Evolutionary conservation across 768 basidiomycete species (phyloP).

Genomic region (Boletus rubescentipes): DNA sequence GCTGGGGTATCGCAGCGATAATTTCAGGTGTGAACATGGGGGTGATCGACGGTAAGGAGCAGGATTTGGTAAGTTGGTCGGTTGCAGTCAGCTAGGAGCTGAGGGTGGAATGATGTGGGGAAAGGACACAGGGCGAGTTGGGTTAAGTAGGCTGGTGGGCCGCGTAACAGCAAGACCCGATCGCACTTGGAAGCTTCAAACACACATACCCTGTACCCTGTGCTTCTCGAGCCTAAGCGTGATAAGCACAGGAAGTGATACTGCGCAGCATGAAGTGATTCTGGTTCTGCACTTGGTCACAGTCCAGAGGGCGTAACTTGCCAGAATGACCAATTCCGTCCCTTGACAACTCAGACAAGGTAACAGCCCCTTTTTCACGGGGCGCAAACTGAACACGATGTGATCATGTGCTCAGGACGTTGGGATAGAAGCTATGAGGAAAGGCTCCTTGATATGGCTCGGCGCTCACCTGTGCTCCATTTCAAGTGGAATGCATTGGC

Average conservation of each 20-base stretch:
- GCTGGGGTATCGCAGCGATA: accelerated
- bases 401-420: background rate
- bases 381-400: too few relatives aligned
- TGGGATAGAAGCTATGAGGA: background rate
- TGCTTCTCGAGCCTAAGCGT: background rate
- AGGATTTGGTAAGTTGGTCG: too few relatives aligned
- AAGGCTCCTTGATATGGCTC: background rate
- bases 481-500: too few relatives aligned
- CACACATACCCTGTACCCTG: too few relatives aligned
- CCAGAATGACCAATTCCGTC: background rate
- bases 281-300: background rate
- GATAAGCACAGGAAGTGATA: background rate
- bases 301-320: background rate
- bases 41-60: background rate
- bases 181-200: too few relatives aligned
- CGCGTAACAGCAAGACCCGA: too few relatives aligned
- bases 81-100: background rate
- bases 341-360: background rate
- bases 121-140: background rate
- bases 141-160: background rate
- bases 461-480: too few relatives aligned
- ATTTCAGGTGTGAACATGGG: background rate
- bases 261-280: background rate
- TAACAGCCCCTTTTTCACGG: background rate
- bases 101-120: background rate